Evolutionary conservation across 2,329 filamentous ascomycete genomes (phyloP), one percentile per base, ranked within the genome.

Genomic region (Plectosphaerella plurivora): DNA sequence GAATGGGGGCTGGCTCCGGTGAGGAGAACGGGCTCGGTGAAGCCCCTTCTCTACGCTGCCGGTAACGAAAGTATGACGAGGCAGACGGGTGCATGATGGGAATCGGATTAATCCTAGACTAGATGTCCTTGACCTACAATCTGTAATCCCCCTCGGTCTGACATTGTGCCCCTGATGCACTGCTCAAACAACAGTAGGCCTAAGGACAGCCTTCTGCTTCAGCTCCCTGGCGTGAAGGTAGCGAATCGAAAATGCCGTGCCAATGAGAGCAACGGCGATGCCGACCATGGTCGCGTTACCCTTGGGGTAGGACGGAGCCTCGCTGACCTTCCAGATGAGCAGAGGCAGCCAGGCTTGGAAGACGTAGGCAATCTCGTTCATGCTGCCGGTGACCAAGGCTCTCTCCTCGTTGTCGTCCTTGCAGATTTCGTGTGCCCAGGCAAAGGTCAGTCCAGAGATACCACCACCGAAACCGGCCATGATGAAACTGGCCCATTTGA

Each of bases 281-380:
- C 73, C 70, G 5, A 78, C 67, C 56, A 77, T 75, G 0, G 82
- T 84, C 10, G 81, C 73, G 49, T 78, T 86, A 0, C 84, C 84
- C 59, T 86, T 86, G 1, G 68, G 70, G 52, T 87, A 88, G 44
- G 69, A 57, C 0, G 84, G 84, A 1, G 77, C 80, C 52, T 87
- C 82, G 0, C 83, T 73, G 61, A 84, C 81, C 66, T 83, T 79
- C 84, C 84, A 88, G 10, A 87, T 75, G 9, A 87, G 62, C 33
- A 86, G 73, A 7, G 86, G 86, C 42, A 89, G 63, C 85, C 85
- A 89, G 0, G 84, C 82, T 61, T 88, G 84, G 44, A 89, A 67
- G 1, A 87, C 83, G 54, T 88, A 87, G 0, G 84, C 84, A 70
- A 88, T 78, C 61, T 86, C 78, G 54, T 88, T 89, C 82, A 88